These are phyloP conservation scores for Trichoderma sp. DNA, from an alignment of 2,329 filamentous ascomycete genomes.

Conservation along the genomic window DNA sequence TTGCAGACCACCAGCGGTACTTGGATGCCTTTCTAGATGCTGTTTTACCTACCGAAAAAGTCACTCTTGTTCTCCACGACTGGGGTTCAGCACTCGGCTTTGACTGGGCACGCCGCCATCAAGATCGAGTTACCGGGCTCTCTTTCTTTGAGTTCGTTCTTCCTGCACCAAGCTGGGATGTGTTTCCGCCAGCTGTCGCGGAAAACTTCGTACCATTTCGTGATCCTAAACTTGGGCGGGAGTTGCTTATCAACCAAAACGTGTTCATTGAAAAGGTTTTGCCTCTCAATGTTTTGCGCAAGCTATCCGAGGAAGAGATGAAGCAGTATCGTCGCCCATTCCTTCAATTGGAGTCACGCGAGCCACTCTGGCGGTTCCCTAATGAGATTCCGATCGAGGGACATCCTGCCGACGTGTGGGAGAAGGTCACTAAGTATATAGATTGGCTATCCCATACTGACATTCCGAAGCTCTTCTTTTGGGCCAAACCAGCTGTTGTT, in stretches of 20 bases:
- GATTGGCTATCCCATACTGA: background rate
- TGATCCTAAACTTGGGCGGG: background rate
- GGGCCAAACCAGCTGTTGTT: background rate
- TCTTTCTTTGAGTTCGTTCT: background rate
- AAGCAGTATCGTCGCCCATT: background rate
- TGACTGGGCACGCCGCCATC: background rate
- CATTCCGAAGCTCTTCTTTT: background rate
- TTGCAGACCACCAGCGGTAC: background rate
- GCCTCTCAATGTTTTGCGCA: background rate
- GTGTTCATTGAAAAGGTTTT: background rate
- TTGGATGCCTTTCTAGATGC: background rate
- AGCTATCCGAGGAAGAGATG: background rate
- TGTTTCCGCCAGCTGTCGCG: background rate
- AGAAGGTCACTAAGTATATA: background rate
- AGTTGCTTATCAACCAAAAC: background rate
- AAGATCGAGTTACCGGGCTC: background rate
- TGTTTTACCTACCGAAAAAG: background rate
- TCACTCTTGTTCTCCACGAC: background rate
- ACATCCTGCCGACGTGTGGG: background rate
- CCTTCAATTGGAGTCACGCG: background rate
- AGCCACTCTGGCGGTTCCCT: background rate
- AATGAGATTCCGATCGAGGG: background rate
- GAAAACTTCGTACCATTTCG: background rate
- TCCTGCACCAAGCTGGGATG: background rate
- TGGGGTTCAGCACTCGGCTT: background rate